These are phyloP conservation scores for Penicillium atrosanguineum DNA, from an alignment of 495 filamentous ascomycete genomes.

Conservation along the genomic window DNA sequence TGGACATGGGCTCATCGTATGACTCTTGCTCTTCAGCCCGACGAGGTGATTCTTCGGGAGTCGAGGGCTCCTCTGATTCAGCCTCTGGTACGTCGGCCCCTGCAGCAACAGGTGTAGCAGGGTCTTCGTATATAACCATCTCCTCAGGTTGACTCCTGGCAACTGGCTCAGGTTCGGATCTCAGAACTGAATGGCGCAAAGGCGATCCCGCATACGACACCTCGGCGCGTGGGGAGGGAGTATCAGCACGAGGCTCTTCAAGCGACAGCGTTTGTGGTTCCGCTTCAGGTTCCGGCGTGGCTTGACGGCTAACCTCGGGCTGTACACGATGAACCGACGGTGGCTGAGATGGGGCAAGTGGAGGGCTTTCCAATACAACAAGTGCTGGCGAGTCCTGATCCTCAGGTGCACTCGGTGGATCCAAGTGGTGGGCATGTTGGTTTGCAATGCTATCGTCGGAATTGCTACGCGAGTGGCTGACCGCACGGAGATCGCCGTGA, in stretches of 20 bases:
- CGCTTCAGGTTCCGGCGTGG: slow-evolving; percentile 8
- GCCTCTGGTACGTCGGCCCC: slow-evolving; percentile 3
- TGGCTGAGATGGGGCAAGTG: slow-evolving; percentile 18
- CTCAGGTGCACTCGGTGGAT: slow-evolving; percentile 55
- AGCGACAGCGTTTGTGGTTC: slow-evolving; percentile 15
- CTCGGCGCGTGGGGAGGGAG: slow-evolving; percentile 4
- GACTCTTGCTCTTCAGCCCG: slow-evolving; percentile 1
- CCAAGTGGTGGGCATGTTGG: slow-evolving; percentile 31
- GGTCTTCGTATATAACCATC: slow-evolving; percentile 45
- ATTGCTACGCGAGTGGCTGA: slow-evolving; percentile 23
- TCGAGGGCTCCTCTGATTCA: slow-evolving; percentile 9
- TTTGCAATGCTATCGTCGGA: slow-evolving; percentile 28
- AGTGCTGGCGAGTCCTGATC: slow-evolving; percentile 50
- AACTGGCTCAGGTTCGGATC: slow-evolving; percentile 6
- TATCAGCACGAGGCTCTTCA: slow-evolving; percentile 7
- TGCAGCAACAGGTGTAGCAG: slow-evolving; percentile 24
- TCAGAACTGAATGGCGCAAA: slow-evolving; percentile 1
- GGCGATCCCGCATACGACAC: slow-evolving; percentile 5
- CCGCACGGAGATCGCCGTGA: slow-evolving; percentile 21
- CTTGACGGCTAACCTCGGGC: not conserved
- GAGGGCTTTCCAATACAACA: slow-evolving; percentile 28
- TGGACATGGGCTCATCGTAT: not conserved
- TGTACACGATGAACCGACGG: slow-evolving; percentile 3
- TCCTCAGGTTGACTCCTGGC: slow-evolving; percentile 20
- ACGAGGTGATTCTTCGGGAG: slow-evolving; percentile 13